Evolutionary conservation across 352 stramenopile genomes (phyloP), one percentile per base, ranked within the genome.

Genomic region (Phytopythium aichiense): DNA sequence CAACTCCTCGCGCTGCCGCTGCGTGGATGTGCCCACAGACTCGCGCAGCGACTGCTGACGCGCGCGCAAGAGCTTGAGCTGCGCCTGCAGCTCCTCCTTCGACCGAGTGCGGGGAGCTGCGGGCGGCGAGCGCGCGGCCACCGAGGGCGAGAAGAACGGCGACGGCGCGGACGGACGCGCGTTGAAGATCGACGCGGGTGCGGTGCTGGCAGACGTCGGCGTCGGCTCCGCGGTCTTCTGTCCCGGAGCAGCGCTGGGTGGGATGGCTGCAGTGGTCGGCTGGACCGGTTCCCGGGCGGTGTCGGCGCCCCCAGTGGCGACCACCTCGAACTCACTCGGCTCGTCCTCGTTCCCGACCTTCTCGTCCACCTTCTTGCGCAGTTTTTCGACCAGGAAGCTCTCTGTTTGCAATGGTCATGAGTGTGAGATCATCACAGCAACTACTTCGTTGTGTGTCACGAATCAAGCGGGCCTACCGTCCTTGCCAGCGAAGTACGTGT

Each of bases 351-450:
- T 57, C 42, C 76, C 76, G 22, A 81, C 51, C 50, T 84, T 88
- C 45, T 82, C 70, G 23, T 86, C 78, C 45, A 76, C 74, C 33
- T 85, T 83, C 58, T 82, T 73, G 56, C 73, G 70, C 11, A 85
- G 54, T 43, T 84, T 84, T 13, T 85, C 70, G 38, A 88, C 70
- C 43, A 84, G 23, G 60, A 81, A 84, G 28, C 59, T 68, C 61
- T 88, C 77, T 76, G 25, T 53, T 37, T n/a, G 8, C 50, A 55
- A 30, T 30, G 25, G 25, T 33, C 30, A 33, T 7, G 4, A 45
- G 28, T 31, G 56, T 18, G 23, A 52, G 11, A 48, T 11, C 52
- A 37, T 22, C 15, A 58, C 18, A 28, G 9, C 23, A n/a, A 22
- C 23, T 46, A 18, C 42, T 40, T 8, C 11, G 18, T 49, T 7